Evolutionary conservation across 257 asterid genomes (phyloP).

Genomic region (Solanum acaule): DNA sequence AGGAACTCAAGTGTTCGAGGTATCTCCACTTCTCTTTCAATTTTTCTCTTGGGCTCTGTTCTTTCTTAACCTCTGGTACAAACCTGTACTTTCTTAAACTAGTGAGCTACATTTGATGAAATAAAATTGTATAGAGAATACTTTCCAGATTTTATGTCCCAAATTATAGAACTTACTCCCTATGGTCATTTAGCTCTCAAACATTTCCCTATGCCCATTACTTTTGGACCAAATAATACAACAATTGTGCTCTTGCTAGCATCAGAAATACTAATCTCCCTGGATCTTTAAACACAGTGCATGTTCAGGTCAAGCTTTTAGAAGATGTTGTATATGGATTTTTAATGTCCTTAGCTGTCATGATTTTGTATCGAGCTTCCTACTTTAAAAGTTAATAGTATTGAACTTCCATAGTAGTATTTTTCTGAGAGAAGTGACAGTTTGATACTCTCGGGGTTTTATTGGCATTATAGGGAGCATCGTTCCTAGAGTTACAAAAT

Average conservation of each 20-base stretch:
- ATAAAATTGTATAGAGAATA: background rate
- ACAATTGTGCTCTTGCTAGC: background rate
- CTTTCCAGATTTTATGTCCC: background rate
- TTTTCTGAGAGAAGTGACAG: background rate
- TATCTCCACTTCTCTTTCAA: constrained; percentile 4
- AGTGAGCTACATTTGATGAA: background rate
- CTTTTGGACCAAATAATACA: background rate
- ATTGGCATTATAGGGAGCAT: background rate
- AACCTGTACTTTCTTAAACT: background rate
- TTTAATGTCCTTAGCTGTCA: background rate
- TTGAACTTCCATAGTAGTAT: background rate
- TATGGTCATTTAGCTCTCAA: background rate
- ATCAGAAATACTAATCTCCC: background rate
- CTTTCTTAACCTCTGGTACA: background rate
- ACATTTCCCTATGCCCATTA: background rate
- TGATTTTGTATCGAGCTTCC: background rate
- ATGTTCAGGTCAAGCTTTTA: background rate
- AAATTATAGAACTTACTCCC: background rate
- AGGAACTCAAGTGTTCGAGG: constrained; percentile 69
- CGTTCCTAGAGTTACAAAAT: background rate
- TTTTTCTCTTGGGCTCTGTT: background rate
- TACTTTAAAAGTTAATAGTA: background rate
- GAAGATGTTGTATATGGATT: background rate
- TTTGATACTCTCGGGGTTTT: background rate
- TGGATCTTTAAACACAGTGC: background rate